These are phyloP conservation scores for Syncephalastrum monosporum DNA, from an alignment of 371 early-diverging fungal species.

Conservation along the genomic window DNA sequence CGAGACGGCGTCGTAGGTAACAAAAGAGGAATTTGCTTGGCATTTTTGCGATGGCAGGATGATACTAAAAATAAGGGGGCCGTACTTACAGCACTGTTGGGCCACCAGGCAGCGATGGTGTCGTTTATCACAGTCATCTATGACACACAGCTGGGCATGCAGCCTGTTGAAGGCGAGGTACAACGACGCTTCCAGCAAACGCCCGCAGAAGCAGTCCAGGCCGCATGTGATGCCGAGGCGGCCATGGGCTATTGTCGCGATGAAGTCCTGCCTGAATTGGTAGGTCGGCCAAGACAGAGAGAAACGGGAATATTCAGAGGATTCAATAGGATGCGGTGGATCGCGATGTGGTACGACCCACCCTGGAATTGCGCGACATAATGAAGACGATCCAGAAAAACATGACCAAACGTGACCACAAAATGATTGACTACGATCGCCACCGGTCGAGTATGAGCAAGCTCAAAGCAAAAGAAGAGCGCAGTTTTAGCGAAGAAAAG, in stretches of 20 bases:
- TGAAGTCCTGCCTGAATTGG: conserved; percentile 67
- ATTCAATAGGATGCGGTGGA: conserved; percentile 64
- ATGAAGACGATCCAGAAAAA: conserved; percentile 69
- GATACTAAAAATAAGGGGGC: too few species aligned
- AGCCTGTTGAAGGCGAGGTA: conserved; percentile 28
- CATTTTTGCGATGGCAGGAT: too few species aligned
- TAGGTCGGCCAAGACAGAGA: conserved; percentile 20
- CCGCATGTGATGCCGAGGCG: conserved; percentile 63
- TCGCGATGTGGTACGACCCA: conserved; percentile 66
- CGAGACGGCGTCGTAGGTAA: conserved; percentile 72
- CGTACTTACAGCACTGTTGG: conserved; percentile 50
- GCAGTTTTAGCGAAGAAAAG: conserved; percentile 72
- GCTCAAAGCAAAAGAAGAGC: conserved; percentile 63
- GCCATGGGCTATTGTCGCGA: conserved; percentile 64
- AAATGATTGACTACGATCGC: conserved; percentile 84
- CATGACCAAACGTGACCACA: conserved; percentile 80
- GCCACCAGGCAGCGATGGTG: conserved; percentile 70
- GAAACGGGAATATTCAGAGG: background rate
- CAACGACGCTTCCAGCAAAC: conserved; percentile 49
- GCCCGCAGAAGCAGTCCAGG: conserved; percentile 58
- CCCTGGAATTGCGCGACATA: conserved; percentile 63
- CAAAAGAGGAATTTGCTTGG: background rate
- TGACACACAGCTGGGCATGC: conserved; percentile 29
- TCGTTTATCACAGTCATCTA: conserved; percentile 61
- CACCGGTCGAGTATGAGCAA: conserved; percentile 66